phyloP scores from a whole-genome alignment of 768 basidiomycete species.

The Leccinum pellstonianum region DNA sequence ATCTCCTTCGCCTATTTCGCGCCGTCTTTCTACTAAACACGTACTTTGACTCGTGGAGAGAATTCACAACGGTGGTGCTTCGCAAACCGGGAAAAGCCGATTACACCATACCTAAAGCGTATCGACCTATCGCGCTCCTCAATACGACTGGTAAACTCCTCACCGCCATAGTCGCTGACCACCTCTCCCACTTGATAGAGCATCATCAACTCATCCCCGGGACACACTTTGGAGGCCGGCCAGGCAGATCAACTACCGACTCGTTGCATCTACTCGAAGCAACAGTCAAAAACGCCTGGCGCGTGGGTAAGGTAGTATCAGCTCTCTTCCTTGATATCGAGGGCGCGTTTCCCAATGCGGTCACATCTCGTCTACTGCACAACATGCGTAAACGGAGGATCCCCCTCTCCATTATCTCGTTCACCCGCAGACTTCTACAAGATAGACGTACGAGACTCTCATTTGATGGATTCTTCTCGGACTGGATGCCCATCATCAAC shows the following conservation, averaged over 20 bases:
- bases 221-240: not conserved
- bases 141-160: not conserved
- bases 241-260: not conserved
- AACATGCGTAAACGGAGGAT: slow-evolving; percentile 6
- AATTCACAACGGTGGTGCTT: too few relatives aligned
- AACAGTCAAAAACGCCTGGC: not conserved
- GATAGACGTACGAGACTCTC: slow-evolving; percentile 7
- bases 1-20: too few relatives aligned
- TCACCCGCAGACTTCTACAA: slow-evolving; percentile 6
- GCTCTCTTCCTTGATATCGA: slow-evolving; percentile 3
- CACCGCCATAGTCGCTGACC: not conserved
- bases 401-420: not conserved
- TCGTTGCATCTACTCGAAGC: not conserved
- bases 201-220: not conserved
- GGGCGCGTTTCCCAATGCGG: slow-evolving; percentile 6
- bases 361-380: not conserved
- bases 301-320: not conserved
- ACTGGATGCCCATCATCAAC: slow-evolving; percentile 14
- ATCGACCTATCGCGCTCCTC: not conserved
- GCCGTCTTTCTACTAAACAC: too few relatives aligned
- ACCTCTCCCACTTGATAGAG: not conserved
- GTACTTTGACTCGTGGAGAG: too few relatives aligned
- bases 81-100: not conserved
- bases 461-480: slow-evolving; percentile 25
- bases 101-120: too few relatives aligned